Conservation (phyloP, 2,329 filamentous ascomycete genomes). For the Monilinia vaccinii-corymbosi region DNA sequence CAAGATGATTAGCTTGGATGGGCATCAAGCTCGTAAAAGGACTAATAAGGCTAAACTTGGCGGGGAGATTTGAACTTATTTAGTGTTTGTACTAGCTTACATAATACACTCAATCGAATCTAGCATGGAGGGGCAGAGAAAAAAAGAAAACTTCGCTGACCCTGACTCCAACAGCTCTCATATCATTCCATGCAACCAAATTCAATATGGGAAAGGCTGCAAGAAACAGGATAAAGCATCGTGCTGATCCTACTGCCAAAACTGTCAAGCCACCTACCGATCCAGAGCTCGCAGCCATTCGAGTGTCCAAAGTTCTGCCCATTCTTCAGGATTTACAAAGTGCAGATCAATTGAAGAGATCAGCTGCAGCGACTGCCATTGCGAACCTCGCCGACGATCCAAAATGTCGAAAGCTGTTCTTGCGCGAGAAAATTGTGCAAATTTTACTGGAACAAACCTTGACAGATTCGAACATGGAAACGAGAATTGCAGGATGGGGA, state of each 20-base stretch:
- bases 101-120: background rate
- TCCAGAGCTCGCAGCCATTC: conserved; percentile 53
- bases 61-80: background rate
- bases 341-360: conserved; percentile 48
- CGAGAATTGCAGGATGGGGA: conserved; percentile 57
- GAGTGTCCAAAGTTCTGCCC: conserved; percentile 54
- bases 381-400: conserved; percentile 53
- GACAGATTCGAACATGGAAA: conserved; percentile 53
- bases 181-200: background rate
- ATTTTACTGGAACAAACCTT: conserved; percentile 55
- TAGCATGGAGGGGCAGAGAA: background rate
- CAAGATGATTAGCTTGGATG: too few species aligned
- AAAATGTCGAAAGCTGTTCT: conserved; percentile 53
- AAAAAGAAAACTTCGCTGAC: too few species aligned
- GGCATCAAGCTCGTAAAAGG: too few species aligned
- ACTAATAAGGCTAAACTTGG: background rate
- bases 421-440: conserved; percentile 57
- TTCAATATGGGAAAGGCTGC: conserved; percentile 50
- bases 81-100: background rate
- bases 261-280: conserved; percentile 52
- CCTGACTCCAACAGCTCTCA: too few species aligned
- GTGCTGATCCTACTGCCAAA: conserved; percentile 48
- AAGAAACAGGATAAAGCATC: conserved; percentile 41
- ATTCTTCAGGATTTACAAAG: conserved; percentile 52
- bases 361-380: conserved; percentile 49